Base-by-base conservation (phyloP, 2,329 filamentous ascomycete species). In the Trichoderma asperellum region DNA sequence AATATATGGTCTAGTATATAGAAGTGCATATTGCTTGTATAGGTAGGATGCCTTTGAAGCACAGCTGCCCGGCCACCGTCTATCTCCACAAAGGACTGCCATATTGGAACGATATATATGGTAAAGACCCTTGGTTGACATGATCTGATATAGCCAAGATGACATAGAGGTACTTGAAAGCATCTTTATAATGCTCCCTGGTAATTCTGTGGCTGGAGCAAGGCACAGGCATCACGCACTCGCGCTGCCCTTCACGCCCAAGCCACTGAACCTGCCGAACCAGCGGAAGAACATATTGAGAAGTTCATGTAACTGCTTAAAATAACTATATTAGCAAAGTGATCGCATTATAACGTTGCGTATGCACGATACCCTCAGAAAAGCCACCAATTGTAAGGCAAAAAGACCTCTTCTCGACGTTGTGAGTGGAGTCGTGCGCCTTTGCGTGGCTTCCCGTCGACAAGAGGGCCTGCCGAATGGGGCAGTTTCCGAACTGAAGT, bases 341-440 rank as follows among this genome's bases (percentile, higher is more conserved):
- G 5, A 2, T 10, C 10, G 21, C 6, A 12, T 21, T n/a, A 27
- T 40, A 10, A n/a, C 16, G 32, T 14, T 29, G 1, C 32, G 32
- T 11, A 29, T 16, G 21, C 16, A 18, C 5, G 10, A n/a, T 11
- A 29, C 12, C 14, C 16, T 24, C 11, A 40, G 24, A 21, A 14
- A 29, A n/a, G 10, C 24, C 32, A 27, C 5, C 62, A 56, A 56
- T 56, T 35, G 49, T 5, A 14, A 18, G 6, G 10, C 32, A 18
- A 10, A 32, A 55, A 52, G 47, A 18, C 40, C 24, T 34, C 35
- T 24, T 35, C 32, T 40, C 40, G 65, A 68, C 65, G 65, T 68
- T 43, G 57, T 61, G 65, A 68, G 65, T 68, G 65, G 65, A 68
- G 65, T 53, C 43, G 21, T n/a, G 43, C 21, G n/a, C 47, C 16